These are phyloP conservation scores for Podospora pseudoanserina DNA, from an alignment of 495 filamentous ascomycete species.

Conservation along the genomic window DNA sequence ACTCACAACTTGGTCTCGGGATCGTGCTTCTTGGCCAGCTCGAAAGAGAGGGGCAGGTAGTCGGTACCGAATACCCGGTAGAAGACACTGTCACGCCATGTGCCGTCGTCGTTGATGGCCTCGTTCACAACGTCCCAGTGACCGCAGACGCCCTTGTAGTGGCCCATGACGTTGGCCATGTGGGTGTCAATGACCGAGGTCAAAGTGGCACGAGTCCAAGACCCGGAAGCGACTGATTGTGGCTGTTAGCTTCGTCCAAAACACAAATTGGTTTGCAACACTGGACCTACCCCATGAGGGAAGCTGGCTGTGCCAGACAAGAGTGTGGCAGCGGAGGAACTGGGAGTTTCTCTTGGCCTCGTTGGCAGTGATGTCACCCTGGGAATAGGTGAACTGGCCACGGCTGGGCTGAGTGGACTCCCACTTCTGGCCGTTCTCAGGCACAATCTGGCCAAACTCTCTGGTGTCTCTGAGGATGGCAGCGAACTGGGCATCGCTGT, in stretches of 20 bases:
- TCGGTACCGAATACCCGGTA: conserved; percentile 42
- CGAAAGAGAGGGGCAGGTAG: conserved; percentile 48
- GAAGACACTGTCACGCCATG: conserved; percentile 40
- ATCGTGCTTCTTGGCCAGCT: conserved; percentile 39
- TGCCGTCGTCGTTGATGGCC: conserved; percentile 46
- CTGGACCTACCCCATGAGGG: conserved; percentile 48
- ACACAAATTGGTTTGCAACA: conserved; percentile 23
- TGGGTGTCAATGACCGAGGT: conserved; percentile 43
- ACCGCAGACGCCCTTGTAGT: conserved; percentile 50
- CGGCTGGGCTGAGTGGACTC: conserved; percentile 39
- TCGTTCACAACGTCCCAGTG: conserved; percentile 57
- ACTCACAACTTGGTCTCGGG: conserved; percentile 32
- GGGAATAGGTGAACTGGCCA: conserved; percentile 48
- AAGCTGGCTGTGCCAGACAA: conserved; percentile 62
- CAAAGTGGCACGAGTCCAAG: conserved; percentile 53
- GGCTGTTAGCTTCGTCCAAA: background rate
- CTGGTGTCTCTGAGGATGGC: conserved; percentile 43
- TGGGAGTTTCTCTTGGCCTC: conserved; percentile 53
- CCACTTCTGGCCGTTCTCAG: conserved; percentile 59
- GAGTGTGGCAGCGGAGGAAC: conserved; percentile 55
- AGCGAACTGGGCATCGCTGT: conserved; percentile 48
- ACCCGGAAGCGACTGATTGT: conserved; percentile 34
- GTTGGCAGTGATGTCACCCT: conserved; percentile 49
- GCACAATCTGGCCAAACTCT: conserved; percentile 59
- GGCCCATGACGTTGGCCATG: conserved; percentile 51